Evolutionary conservation across 176 grass and related monocot genomes (phyloP).

Genomic region (Musa acuminata): DNA sequence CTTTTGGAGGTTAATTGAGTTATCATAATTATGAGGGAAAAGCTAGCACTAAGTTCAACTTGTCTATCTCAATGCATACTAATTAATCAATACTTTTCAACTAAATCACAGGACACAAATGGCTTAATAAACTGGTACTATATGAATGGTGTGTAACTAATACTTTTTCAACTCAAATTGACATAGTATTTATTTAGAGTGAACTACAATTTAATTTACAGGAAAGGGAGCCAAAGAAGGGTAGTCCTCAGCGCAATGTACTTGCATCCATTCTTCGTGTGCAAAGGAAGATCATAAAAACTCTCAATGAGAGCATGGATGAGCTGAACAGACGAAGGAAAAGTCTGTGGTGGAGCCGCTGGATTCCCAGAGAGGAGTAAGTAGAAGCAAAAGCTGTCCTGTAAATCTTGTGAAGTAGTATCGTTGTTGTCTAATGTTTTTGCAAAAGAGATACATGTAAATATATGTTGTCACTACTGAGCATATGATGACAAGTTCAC

Average conservation of each 20-base stretch:
- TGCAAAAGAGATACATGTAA: neutral
- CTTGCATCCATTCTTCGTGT: constrained; percentile 69
- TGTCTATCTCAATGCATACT: too few relatives aligned
- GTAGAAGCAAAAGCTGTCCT: constrained; percentile 1
- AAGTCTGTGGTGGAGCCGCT: constrained; percentile 97
- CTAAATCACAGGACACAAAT: neutral
- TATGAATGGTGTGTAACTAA: neutral
- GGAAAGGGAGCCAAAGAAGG: constrained; percentile 82
- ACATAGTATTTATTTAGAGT: neutral
- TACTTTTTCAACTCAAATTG: too few relatives aligned
- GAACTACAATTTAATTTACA: constrained; percentile 14
- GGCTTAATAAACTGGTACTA: neutral
- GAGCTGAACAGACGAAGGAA: constrained; percentile 54
- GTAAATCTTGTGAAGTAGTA: constrained; percentile 28
- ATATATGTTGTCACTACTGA: neutral
- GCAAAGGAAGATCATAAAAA: constrained; percentile 69
- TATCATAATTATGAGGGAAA: too few relatives aligned
- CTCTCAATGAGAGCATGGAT: constrained; percentile 78
- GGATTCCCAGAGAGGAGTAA: constrained; percentile 91
- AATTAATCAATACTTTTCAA: too few relatives aligned
- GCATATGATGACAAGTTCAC: neutral
- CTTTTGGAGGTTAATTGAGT: neutral
- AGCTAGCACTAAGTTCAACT: too few relatives aligned
- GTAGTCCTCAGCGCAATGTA: constrained; percentile 44
- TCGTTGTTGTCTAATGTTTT: neutral